Conservation (phyloP, 2,329 filamentous ascomycete species). For the Purpureocillium takamizusanense region DNA sequence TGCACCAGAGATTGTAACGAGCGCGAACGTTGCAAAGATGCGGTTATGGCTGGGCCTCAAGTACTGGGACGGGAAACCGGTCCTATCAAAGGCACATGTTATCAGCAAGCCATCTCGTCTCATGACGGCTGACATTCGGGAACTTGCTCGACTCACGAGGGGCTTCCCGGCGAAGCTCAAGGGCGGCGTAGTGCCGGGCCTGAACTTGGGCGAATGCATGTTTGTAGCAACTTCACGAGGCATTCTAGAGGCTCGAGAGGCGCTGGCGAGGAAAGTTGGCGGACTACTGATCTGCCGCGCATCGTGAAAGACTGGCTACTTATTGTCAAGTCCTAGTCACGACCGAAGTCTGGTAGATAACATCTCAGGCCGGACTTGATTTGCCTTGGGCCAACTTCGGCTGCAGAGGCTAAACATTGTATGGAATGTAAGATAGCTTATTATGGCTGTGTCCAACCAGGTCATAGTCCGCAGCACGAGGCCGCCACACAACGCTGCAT, state of each 20-base stretch:
- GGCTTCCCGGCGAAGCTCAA: constrained; percentile 51
- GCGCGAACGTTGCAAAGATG: constrained; percentile 61
- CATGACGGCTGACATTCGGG: constrained; percentile 54
- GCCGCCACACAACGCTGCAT: too few relatives aligned
- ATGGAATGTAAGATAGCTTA: too few relatives aligned
- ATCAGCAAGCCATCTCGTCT: constrained; percentile 68
- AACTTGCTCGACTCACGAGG: constrained; percentile 56
- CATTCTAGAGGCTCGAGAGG: constrained; percentile 74
- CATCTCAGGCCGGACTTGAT: too few relatives aligned
- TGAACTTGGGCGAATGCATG: constrained; percentile 74
- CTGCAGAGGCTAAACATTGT: too few relatives aligned
- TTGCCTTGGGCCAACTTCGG: too few relatives aligned
- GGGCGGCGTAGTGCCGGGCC: constrained; percentile 61
- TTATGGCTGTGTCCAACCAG: too few relatives aligned
- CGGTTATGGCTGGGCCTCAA: constrained; percentile 85
- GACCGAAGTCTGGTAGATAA: too few relatives aligned
- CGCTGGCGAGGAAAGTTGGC: constrained; percentile 70
- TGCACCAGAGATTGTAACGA: constrained; percentile 51
- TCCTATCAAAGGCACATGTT: constrained; percentile 56
- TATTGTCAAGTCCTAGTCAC: too few relatives aligned
- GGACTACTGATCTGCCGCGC: constrained; percentile 71
- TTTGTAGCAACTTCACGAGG: constrained; percentile 72
- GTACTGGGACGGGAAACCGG: constrained; percentile 77
- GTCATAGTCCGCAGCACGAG: too few relatives aligned
- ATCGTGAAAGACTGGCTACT: constrained; percentile 29